Percentiles rank a stretch among this genome's conserved stretches.
phyloP scores from a whole-genome alignment of 129 eudicot species.

The Centrapalus pauciflorus region DNA sequence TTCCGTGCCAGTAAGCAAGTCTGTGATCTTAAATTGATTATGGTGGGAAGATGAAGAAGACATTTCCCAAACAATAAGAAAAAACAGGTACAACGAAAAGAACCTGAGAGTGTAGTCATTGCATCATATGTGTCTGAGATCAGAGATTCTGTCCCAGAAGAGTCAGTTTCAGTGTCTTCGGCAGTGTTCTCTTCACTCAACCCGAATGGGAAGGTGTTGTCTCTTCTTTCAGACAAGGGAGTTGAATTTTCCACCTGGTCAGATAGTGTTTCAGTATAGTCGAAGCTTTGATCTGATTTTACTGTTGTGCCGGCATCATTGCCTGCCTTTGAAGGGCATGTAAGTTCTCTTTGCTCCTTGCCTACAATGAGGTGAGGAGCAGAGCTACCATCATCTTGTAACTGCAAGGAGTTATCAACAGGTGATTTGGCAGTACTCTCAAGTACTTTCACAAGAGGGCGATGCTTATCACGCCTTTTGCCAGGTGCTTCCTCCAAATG shows the following conservation, averaged over 20 bases:
- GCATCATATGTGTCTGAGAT: constrained; percentile 65
- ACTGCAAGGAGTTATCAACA: constrained; percentile 30
- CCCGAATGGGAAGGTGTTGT: constrained; percentile 25
- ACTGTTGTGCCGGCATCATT: constrained; percentile 27
- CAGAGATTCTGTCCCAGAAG: constrained; percentile 80
- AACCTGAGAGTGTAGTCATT: constrained; percentile 67
- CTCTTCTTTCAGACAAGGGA: constrained; percentile 34
- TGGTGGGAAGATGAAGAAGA: not conserved
- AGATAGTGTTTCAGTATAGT: constrained; percentile 21
- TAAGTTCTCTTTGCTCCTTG: constrained; percentile 38
- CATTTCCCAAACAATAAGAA: not conserved
- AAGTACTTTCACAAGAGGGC: constrained; percentile 55
- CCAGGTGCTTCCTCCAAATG: constrained; percentile 34
- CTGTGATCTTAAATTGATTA: not conserved
- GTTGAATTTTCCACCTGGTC: constrained; percentile 35
- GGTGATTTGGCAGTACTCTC: constrained; percentile 34
- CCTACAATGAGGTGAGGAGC: constrained; percentile 18
- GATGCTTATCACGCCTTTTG: constrained; percentile 56
- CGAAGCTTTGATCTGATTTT: constrained; percentile 27
- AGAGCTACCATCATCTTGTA: constrained; percentile 30
- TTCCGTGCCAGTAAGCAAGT: not conserved
- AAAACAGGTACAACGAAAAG: constrained; percentile 6
- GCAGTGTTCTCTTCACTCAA: constrained; percentile 53
- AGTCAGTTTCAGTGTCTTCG: constrained; percentile 94
- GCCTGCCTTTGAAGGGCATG: constrained; percentile 29